A percentile compares a stretch with the other conserved stretches of the same genome.
Conservation (phyloP, 1,284 basidiomycete species). For the Paramarasmius palmivorus region DNA sequence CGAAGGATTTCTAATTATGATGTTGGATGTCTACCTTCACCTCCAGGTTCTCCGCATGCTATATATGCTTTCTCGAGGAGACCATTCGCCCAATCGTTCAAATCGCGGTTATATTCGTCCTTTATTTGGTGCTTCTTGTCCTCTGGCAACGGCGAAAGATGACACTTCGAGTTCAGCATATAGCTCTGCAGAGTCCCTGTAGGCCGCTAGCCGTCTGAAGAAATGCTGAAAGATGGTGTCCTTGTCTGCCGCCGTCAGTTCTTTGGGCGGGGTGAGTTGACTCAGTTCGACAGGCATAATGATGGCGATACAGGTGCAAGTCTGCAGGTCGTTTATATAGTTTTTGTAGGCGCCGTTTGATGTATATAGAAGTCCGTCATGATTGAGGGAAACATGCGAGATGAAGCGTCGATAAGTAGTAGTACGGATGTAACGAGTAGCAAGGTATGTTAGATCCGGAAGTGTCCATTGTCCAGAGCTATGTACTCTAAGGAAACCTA, state of each 20-base stretch:
- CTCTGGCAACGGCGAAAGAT: constrained; percentile 25
- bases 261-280: constrained; percentile 40
- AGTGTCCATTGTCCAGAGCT: neutral
- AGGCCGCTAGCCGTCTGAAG: constrained; percentile 43
- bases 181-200: constrained; percentile 44
- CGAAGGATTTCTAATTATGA: neutral
- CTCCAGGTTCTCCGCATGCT: constrained; percentile 46
- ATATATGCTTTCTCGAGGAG: constrained; percentile 47
- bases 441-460: neutral
- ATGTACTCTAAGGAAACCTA: neutral
- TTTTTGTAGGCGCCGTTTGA: neutral
- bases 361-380: neutral
- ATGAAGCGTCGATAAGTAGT: constrained; percentile 1
- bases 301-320: neutral
- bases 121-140: constrained; percentile 20
- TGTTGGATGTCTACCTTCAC: constrained; percentile 31
- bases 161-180: constrained; percentile 40
- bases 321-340: neutral
- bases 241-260: constrained; percentile 37
- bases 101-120: constrained; percentile 33
- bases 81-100: constrained; percentile 48
- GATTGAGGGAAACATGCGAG: no score
- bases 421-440: no score
- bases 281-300: constrained; percentile 25
- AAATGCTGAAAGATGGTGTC: constrained; percentile 45